Evolutionary conservation across 768 basidiomycete species (phyloP).

Genomic region (Psilocybe sp.): DNA sequence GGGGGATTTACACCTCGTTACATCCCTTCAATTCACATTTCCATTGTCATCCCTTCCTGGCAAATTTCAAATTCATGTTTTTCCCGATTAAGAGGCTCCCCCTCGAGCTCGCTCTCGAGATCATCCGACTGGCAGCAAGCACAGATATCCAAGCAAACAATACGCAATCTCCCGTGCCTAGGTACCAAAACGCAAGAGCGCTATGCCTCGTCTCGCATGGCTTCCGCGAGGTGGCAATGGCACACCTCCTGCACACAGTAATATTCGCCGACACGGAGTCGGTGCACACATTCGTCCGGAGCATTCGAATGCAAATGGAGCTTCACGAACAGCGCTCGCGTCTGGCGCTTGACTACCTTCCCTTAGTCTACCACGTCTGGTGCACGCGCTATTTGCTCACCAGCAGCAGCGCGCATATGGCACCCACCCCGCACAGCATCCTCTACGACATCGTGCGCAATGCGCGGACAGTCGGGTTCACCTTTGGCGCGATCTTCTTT

Average conservation of each 20-base stretch:
- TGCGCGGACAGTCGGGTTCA: conserved; percentile 31
- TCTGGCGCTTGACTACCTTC: conserved; percentile 28
- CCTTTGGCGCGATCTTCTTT: conserved; percentile 28
- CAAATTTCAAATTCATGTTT: neutral
- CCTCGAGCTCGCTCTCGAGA: conserved; percentile 32
- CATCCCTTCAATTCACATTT: too few relatives aligned
- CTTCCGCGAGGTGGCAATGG: conserved; percentile 34
- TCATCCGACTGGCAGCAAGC: conserved; percentile 28
- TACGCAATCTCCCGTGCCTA: neutral
- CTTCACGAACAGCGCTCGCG: conserved; percentile 11
- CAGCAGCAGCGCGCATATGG: conserved; percentile 13
- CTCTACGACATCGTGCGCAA: conserved; percentile 26
- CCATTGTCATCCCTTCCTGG: too few relatives aligned
- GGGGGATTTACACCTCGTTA: too few relatives aligned
- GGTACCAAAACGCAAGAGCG: conserved; percentile 25
- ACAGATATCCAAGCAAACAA: conserved; percentile 16
- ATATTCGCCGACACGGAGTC: conserved; percentile 24
- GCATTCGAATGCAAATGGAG: conserved; percentile 26
- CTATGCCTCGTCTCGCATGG: conserved; percentile 31
- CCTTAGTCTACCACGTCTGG: conserved; percentile 32
- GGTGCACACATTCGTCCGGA: conserved; percentile 29
- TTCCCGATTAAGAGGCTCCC: conserved; percentile 26
- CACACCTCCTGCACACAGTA: conserved; percentile 36
- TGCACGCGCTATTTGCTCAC: conserved; percentile 25
- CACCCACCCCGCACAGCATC: conserved; percentile 14